Evolutionary conservation across 2,329 filamentous ascomycete genomes (phyloP).

Genomic region (Colletotrichum sp.): DNA sequence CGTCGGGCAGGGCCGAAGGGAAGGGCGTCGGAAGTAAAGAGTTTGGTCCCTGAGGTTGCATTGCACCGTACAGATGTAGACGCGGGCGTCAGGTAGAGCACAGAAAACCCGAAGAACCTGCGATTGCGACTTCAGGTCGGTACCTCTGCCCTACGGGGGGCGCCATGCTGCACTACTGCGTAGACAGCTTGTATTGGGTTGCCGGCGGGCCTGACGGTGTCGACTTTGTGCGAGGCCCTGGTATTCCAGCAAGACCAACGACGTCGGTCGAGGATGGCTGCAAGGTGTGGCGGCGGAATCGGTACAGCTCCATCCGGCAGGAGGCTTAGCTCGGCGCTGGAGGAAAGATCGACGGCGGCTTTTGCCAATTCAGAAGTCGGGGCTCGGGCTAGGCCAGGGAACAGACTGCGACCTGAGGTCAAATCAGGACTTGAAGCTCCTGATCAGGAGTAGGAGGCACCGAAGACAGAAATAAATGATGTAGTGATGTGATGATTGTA

Average conservation of each 20-base stretch:
- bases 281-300: neutral
- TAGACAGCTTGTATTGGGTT: neutral
- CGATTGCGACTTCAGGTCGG: neutral
- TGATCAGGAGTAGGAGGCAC: neutral
- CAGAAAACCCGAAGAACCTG: neutral
- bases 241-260: neutral
- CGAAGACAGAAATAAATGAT: constrained; percentile 9
- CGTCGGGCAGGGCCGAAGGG: neutral
- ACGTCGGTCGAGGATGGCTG: neutral
- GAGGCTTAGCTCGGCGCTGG: constrained; percentile 7
- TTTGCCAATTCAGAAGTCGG: constrained; percentile 5
- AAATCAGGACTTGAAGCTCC: neutral
- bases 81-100: neutral
- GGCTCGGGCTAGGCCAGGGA: constrained; percentile 3
- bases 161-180: neutral
- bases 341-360: constrained; percentile 11
- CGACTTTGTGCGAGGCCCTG: neutral
- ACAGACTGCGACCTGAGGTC: neutral
- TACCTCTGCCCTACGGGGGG: neutral
- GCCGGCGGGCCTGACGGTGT: neutral
- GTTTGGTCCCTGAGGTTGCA: neutral
- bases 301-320: constrained; percentile 5
- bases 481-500: constrained; percentile 2
- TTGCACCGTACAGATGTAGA: neutral
- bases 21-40: neutral